Evolutionary conservation across 1,284 basidiomycete species (phyloP).

Genomic region (Ustanciosporium gigantosporum): DNA sequence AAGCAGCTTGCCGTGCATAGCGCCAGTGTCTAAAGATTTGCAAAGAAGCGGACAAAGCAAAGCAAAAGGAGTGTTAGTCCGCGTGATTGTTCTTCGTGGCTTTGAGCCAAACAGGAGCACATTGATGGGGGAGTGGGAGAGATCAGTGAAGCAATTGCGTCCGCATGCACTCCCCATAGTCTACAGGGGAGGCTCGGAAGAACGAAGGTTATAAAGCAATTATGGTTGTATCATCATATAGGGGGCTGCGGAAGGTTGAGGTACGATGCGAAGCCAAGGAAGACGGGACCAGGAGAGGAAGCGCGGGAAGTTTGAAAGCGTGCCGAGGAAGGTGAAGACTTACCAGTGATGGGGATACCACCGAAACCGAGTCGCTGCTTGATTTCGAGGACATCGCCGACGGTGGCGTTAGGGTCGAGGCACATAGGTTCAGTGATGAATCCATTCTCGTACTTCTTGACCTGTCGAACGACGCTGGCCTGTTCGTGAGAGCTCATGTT

Average conservation of each 20-base stretch:
- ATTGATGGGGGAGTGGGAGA: not conserved
- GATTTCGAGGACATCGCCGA: conserved; percentile 90
- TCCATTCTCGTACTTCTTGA: conserved; percentile 94
- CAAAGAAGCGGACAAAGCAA: too few species aligned
- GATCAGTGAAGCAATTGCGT: conserved; percentile 64
- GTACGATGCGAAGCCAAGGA: not conserved
- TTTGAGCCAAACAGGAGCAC: too few species aligned
- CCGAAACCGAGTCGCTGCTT: conserved; percentile 91
- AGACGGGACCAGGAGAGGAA: not conserved
- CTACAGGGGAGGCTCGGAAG: conserved; percentile 73
- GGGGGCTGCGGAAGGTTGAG: too few species aligned
- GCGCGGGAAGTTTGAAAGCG: too few species aligned
- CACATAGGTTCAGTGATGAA: conserved; percentile 87
- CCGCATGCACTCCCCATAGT: conserved; percentile 74
- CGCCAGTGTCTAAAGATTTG: conserved; percentile 74
- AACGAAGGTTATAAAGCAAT: conserved; percentile 81
- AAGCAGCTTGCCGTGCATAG: conserved; percentile 83
- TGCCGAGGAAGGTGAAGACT: conserved; percentile 58
- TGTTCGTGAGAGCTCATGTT: conserved; percentile 87
- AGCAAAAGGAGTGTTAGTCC: too few species aligned
- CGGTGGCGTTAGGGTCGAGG: conserved; percentile 78
- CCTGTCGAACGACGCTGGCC: conserved; percentile 93
- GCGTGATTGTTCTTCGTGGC: too few species aligned
- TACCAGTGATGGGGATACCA: conserved; percentile 96
- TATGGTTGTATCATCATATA: conserved; percentile 16